Percentiles rank a stretch among this genome's conserved stretches.
Conservation (phyloP, 2,329 filamentous ascomycete genomes). For the Exophiala aquamarina region DNA sequence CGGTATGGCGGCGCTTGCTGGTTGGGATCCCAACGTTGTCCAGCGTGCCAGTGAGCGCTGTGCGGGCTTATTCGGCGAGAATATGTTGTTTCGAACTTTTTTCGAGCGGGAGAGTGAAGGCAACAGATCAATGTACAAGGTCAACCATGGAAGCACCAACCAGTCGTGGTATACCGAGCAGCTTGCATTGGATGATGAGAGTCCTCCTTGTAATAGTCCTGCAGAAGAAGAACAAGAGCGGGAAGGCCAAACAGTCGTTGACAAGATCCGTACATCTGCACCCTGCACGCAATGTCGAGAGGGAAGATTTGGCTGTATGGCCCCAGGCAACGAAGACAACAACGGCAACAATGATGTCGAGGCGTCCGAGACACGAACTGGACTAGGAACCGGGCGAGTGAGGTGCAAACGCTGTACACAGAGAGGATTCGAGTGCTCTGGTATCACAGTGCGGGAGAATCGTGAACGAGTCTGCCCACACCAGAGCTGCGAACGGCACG, state of each 20-base stretch:
- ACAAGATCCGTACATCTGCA: constrained; percentile 11
- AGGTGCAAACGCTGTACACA: constrained; percentile 13
- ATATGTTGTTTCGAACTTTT: constrained; percentile 64
- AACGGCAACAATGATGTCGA: background rate
- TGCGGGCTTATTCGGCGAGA: constrained; percentile 70
- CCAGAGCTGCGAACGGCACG: constrained; percentile 19
- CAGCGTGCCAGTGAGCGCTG: constrained; percentile 72
- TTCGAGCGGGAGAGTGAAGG: constrained; percentile 36
- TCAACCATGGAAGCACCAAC: background rate
- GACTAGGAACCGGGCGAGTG: no score
- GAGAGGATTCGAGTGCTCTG: constrained; percentile 8
- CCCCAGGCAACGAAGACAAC: background rate
- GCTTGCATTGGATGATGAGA: constrained; percentile 15
- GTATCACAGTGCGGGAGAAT: constrained; percentile 7
- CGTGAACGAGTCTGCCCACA: constrained; percentile 19
- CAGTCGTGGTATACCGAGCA: constrained; percentile 16
- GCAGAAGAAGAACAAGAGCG: constrained; percentile 2
- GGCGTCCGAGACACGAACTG: background rate
- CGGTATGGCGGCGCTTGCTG: constrained; percentile 72
- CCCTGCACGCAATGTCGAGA: constrained; percentile 12
- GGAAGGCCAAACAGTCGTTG: background rate
- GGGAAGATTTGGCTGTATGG: constrained; percentile 8
- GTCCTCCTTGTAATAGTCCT: background rate
- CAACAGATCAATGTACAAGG: background rate
- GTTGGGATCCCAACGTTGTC: constrained; percentile 64